Conservation (phyloP, 257 asterid genomes). For the Solanum chmielewskii region DNA sequence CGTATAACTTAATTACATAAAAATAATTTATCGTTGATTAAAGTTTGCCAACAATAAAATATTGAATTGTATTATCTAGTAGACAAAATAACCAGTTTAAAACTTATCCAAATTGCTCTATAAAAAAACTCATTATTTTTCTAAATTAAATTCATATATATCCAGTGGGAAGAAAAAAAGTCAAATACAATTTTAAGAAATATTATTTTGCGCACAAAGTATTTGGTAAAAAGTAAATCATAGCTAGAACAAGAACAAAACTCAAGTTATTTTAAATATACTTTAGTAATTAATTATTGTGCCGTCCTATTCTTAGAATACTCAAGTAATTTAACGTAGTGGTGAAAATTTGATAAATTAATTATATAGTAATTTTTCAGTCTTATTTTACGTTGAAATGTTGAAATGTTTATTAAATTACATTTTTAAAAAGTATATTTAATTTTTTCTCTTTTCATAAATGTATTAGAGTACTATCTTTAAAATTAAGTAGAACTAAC, state of each 20-base stretch:
- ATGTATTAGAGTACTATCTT: no score
- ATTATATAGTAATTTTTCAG: no score
- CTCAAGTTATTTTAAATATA: neutral
- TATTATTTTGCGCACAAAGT: no score
- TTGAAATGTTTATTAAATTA: no score
- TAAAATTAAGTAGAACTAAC: no score
- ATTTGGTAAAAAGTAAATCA: no score
- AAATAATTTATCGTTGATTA: no score
- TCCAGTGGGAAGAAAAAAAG: neutral
- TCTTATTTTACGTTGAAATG: fast-evolving
- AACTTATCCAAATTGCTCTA: neutral
- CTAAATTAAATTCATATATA: neutral
- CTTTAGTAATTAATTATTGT: neutral
- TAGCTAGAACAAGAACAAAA: no score
- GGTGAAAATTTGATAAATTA: neutral
- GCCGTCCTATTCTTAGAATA: neutral
- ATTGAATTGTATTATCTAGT: no score
- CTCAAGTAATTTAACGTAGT: neutral
- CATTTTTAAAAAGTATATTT: fast-evolving
- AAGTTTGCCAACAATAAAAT: neutral
- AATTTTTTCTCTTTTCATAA: no score
- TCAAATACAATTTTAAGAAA: neutral
- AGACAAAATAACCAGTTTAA: no score
- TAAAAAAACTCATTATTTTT: neutral
- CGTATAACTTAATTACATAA: neutral